Evolutionary conservation across 2,329 filamentous ascomycete species (phyloP).

Genomic region (Neospermospora avenae): DNA sequence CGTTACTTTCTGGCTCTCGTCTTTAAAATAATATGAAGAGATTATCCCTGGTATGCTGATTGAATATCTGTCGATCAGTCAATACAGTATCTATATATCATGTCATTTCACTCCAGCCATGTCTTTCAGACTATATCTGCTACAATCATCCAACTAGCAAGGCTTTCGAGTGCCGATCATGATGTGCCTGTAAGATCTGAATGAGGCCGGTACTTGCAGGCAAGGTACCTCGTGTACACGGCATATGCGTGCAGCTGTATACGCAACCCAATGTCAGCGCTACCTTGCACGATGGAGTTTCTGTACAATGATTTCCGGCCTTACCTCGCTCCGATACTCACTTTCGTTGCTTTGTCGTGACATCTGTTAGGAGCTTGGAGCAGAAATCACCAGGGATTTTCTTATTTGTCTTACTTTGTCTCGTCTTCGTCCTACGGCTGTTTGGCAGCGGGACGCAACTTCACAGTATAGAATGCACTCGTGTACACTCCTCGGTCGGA

Average conservation of each 20-base stretch:
- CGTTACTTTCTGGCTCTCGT: too few species aligned
- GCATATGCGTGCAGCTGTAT: background rate
- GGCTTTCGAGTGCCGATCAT: background rate
- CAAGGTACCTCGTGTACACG: background rate
- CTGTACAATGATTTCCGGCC: background rate
- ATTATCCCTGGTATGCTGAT: too few species aligned
- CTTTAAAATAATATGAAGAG: too few species aligned
- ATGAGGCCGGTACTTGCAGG: background rate
- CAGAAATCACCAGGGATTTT: background rate
- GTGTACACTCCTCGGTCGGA: too few species aligned
- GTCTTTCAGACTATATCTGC: background rate
- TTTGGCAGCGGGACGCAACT: background rate
- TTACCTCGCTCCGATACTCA: background rate
- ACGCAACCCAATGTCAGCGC: background rate
- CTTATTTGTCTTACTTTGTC: background rate
- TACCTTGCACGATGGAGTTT: too few species aligned
- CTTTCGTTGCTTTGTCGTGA: background rate
- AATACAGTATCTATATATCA: too few species aligned
- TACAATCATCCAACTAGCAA: background rate
- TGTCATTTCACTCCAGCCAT: background rate
- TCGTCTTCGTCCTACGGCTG: background rate
- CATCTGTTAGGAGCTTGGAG: constrained; percentile 1
- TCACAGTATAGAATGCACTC: too few species aligned
- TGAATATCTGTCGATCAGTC: too few species aligned
- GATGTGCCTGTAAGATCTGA: background rate